A percentile compares a stretch with the other conserved stretches of the same genome.
Conservation (phyloP, 805 yeast genomes). For the Candida rishiriensis region DNA sequence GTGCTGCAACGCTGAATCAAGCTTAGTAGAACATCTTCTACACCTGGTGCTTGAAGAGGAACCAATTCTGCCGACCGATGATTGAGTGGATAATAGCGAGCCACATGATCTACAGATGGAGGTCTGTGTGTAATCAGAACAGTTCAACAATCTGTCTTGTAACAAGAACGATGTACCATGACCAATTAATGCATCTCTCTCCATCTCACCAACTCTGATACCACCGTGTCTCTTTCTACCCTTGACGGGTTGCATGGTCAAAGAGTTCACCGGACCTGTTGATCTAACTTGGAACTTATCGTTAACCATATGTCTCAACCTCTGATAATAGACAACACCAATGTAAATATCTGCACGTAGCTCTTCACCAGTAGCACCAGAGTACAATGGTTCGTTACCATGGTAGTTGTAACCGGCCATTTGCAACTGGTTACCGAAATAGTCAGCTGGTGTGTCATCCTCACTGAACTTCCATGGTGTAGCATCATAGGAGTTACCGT, state of each 20-base stretch:
- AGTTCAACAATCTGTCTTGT: slow-evolving; percentile 91
- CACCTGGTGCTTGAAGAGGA: slow-evolving; percentile 74
- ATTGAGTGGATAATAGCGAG: slow-evolving; percentile 82
- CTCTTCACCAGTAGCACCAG: slow-evolving; percentile 98
- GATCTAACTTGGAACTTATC: slow-evolving; percentile 99
- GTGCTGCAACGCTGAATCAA: slow-evolving; percentile 52
- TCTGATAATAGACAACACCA: slow-evolving; percentile 96
- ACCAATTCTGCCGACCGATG: slow-evolving; percentile 89
- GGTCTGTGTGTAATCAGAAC: slow-evolving; percentile 93
- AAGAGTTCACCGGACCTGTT: slow-evolving; percentile 94
- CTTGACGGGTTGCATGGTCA: slow-evolving; percentile 99
- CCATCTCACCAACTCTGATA: slow-evolving; percentile 99
- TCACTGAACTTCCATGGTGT: slow-evolving; percentile 96
- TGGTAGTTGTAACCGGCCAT: slow-evolving; percentile 93
- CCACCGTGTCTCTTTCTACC: slow-evolving; percentile 99
- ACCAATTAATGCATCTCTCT: slow-evolving; percentile 97
- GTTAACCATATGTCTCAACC: slow-evolving; percentile 98
- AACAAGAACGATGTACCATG: slow-evolving; percentile 95
- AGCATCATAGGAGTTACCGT: slow-evolving; percentile 95
- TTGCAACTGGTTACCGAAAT: slow-evolving; percentile 87
- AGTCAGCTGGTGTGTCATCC: slow-evolving; percentile 93
- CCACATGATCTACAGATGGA: slow-evolving; percentile 92
- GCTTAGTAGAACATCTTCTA: slow-evolving; percentile 80
- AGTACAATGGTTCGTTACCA: slow-evolving; percentile 98
- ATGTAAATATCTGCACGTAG: slow-evolving; percentile 91